Evolutionary conservation across 345 rosid genomes (phyloP).

Genomic region (Eucalyptus microcorys): DNA sequence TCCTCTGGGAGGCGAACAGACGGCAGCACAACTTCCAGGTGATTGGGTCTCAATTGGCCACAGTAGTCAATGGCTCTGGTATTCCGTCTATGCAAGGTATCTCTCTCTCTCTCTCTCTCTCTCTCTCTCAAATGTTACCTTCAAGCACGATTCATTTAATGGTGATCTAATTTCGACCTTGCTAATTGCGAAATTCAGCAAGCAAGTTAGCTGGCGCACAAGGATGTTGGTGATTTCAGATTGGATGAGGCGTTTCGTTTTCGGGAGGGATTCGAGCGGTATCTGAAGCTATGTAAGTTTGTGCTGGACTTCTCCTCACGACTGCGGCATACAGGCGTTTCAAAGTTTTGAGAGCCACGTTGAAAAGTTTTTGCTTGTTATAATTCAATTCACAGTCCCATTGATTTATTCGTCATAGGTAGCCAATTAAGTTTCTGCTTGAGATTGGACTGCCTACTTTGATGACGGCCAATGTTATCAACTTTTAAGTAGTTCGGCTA

Average conservation of each 20-base stretch:
- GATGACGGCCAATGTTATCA: not conserved
- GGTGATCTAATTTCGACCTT: not conserved
- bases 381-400: not conserved
- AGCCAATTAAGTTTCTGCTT: not conserved
- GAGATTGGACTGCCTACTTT: not conserved
- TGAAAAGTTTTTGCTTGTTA: not conserved
- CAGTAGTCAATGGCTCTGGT: slow-evolving; percentile 96
- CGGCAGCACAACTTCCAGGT: slow-evolving; percentile 96
- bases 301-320: not conserved
- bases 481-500: not conserved
- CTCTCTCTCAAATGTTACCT: not conserved
- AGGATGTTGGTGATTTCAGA: slow-evolving; percentile 79
- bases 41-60: slow-evolving; percentile 95
- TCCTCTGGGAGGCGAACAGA: slow-evolving; percentile 96
- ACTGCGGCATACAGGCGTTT: not conserved
- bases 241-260: slow-evolving; percentile 84
- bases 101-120: not conserved
- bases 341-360: not conserved
- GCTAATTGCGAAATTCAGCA: slow-evolving; percentile 26
- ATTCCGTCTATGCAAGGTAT: slow-evolving; percentile 93
- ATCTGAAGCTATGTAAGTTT: slow-evolving; percentile 21
- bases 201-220: slow-evolving; percentile 96
- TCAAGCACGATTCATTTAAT: not conserved
- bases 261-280: slow-evolving; percentile 88
- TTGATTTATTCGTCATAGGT: not conserved